Evolutionary conservation across 805 yeast genomes (phyloP).

Genomic region (Millerozyma acaciae): DNA sequence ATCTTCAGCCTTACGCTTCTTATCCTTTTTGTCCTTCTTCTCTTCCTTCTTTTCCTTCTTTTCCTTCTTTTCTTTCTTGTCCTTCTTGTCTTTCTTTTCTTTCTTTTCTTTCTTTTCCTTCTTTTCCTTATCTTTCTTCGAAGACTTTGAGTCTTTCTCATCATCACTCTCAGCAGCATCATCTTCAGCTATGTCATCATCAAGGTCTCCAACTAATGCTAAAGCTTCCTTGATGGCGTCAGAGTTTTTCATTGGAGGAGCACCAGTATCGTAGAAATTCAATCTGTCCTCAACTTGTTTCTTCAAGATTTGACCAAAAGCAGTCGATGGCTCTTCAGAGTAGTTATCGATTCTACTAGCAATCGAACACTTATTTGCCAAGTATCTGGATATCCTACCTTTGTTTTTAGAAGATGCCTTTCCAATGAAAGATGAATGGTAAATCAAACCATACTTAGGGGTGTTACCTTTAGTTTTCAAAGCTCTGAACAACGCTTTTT

Average conservation of each 20-base stretch:
- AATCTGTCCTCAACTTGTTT: constrained; percentile 98
- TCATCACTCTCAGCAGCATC: constrained; percentile 24
- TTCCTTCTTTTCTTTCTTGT: constrained; percentile 28
- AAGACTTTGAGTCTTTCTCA: constrained; percentile 10
- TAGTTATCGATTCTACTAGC: constrained; percentile 98
- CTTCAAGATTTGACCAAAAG: constrained; percentile 86
- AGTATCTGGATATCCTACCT: constrained; percentile 97
- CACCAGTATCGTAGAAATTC: constrained; percentile 93
- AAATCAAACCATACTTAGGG: constrained; percentile 92
- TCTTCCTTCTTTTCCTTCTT: constrained; percentile 32
- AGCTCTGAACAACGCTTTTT: constrained; percentile 94
- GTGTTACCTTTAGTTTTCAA: constrained; percentile 95
- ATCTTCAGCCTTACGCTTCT: constrained; percentile 33
- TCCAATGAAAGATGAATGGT: constrained; percentile 92
- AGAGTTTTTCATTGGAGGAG: constrained; percentile 92
- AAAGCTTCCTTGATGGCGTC: constrained; percentile 93
- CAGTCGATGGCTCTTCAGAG: constrained; percentile 88
- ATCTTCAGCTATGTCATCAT: constrained; percentile 35
- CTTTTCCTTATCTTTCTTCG: constrained; percentile 15
- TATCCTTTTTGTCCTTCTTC: constrained; percentile 31
- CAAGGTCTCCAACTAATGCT: constrained; percentile 56
- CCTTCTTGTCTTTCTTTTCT: constrained; percentile 23
- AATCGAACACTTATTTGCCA: constrained; percentile 98
- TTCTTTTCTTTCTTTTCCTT: constrained; percentile 16
- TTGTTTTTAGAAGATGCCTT: constrained; percentile 94